A percentile compares a stretch with the other conserved stretches of the same genome.
Conservation (phyloP, 2,329 filamentous ascomycete genomes). For the Falciphora oryzae region DNA sequence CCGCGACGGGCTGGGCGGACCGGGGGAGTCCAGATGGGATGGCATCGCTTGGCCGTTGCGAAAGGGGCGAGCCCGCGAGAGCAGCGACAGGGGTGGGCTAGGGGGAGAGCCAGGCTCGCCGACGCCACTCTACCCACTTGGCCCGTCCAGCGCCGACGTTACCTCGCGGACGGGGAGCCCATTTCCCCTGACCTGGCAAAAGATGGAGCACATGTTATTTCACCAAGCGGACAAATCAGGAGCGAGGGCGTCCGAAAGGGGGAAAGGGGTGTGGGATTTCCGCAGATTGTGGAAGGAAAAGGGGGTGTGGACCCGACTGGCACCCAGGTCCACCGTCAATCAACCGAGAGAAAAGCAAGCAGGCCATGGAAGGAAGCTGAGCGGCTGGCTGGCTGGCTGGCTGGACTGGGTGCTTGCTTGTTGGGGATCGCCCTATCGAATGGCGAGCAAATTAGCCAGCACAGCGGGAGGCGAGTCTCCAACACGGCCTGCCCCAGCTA, state of each 20-base stretch:
- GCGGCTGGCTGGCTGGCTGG: too few relatives aligned
- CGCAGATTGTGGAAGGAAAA: background rate
- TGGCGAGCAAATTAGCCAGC: too few relatives aligned
- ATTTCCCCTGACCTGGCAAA: conserved; percentile 1
- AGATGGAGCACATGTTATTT: background rate
- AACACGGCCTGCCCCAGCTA: too few relatives aligned
- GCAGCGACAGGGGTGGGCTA: background rate
- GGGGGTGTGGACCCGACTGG: background rate
- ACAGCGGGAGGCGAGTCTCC: too few relatives aligned
- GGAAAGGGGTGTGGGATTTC: background rate
- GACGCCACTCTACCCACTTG: background rate
- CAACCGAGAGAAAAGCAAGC: background rate
- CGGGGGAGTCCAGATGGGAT: background rate
- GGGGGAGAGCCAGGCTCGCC: background rate
- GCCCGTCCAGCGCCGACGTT: background rate
- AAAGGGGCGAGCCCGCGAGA: background rate
- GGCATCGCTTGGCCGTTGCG: background rate
- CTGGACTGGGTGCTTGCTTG: background rate
- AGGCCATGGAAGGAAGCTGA: too few relatives aligned
- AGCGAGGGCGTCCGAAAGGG: background rate
- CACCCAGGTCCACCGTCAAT: background rate
- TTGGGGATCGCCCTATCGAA: background rate
- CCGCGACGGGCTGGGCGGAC: background rate
- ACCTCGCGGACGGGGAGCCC: background rate
- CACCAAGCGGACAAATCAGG: background rate